A percentile compares a stretch with the other conserved stretches of the same genome.
These are phyloP conservation scores for Euphorbia tirucalli DNA, from an alignment of 345 rosid species.

Conservation along the genomic window DNA sequence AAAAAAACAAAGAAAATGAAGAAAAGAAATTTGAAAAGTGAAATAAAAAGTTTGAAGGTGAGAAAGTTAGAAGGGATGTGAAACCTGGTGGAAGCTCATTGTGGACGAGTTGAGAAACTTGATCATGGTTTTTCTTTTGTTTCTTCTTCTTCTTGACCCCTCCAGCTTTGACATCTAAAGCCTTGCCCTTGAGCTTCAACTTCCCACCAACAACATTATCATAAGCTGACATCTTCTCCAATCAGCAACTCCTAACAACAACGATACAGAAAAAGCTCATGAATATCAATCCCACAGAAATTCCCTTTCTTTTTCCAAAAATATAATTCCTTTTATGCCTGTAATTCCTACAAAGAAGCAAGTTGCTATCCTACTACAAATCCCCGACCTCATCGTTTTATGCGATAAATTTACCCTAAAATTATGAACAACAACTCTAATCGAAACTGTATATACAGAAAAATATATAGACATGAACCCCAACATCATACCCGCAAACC, in stretches of 20 bases:
- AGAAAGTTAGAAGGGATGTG: background rate
- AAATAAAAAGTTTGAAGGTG: background rate
- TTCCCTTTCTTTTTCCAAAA: no score
- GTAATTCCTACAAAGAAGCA: no score
- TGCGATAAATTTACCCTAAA: background rate
- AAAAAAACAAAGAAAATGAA: background rate
- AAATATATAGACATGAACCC: background rate
- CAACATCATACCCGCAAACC: background rate
- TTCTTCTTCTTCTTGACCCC: conserved; percentile 84
- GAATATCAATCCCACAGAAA: background rate
- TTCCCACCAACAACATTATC: conserved; percentile 80
- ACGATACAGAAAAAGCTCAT: background rate
- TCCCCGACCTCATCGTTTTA: background rate
- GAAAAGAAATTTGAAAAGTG: background rate
- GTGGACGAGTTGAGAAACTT: conserved; percentile 25
- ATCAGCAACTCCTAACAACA: background rate
- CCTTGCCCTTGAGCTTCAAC: conserved; percentile 90
- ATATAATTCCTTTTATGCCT: no score
- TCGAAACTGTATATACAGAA: no score
- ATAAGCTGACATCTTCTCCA: conserved; percentile 54
- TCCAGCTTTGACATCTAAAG: conserved; percentile 87
- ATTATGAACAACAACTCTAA: background rate
- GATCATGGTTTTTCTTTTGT: conserved; percentile 50
- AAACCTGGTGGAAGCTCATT: conserved; percentile 51
- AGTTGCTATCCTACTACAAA: background rate